Percentiles rank a stretch among this genome's conserved stretches.
These are phyloP conservation scores for Haplosporangium sp. DNA, from an alignment of 371 early-diverging fungal genomes.

Conservation along the genomic window DNA sequence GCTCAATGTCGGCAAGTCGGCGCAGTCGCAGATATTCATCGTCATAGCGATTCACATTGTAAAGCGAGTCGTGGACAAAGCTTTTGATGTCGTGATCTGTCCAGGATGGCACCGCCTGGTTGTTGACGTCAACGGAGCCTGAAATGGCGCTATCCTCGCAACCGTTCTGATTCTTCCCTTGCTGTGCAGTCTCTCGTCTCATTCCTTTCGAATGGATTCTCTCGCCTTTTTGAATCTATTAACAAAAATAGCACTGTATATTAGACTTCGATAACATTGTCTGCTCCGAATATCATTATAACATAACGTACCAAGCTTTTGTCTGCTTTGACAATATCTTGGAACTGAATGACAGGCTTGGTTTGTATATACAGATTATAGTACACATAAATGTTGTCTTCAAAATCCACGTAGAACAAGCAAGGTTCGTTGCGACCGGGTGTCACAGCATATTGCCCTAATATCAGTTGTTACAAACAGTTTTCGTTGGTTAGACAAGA, in stretches of 20 bases:
- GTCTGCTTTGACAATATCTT: slow-evolving; percentile 42
- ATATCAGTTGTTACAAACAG: not conserved
- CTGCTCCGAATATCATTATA: not conserved
- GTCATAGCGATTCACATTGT: slow-evolving; percentile 49
- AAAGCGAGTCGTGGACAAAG: slow-evolving; percentile 42
- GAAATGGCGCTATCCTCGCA: not conserved
- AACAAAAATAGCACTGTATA: not conserved
- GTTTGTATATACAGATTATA: slow-evolving; percentile 71
- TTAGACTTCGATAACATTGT: not conserved
- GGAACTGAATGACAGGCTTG: slow-evolving; percentile 34
- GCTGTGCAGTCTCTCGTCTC: too few species aligned
- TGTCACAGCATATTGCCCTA: slow-evolving; percentile 73
- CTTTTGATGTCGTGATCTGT: slow-evolving; percentile 25
- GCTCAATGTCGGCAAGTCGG: slow-evolving; percentile 35
- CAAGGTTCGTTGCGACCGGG: slow-evolving; percentile 81
- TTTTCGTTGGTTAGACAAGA: not conserved
- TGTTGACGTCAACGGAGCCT: not conserved
- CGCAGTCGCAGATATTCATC: slow-evolving; percentile 41
- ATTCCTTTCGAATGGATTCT: not conserved
- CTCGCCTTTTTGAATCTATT: slow-evolving; percentile 15
- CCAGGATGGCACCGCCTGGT: slow-evolving; percentile 1
- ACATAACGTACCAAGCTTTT: slow-evolving; percentile 17
- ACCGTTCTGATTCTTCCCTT: not conserved
- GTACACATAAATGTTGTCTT: slow-evolving; percentile 85
- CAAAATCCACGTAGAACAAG: slow-evolving; percentile 84